Base-by-base conservation (phyloP, 2,329 filamentous ascomycete genomes). In the Xylariaceae sp. region DNA sequence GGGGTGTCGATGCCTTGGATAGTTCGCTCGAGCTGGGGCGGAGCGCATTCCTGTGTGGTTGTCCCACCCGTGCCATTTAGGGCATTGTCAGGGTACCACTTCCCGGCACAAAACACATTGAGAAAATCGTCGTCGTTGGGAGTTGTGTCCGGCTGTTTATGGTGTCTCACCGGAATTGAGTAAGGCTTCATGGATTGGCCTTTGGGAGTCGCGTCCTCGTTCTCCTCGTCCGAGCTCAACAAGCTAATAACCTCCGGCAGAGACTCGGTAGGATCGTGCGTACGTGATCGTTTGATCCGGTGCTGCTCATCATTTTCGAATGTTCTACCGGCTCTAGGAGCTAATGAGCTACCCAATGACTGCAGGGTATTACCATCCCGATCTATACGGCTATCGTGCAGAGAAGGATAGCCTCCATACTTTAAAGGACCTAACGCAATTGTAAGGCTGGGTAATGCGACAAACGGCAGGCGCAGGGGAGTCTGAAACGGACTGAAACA, bases 231-330 rank as follows among this genome's bases (percentile, higher is more conserved):
- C 2, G 41, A 46, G 28, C 26, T 39, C 11, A 44, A 9, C 19
- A 49, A 15, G 29, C 38, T 47, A 31, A 47, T 39, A 7, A 38
- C 27, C 28, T 49, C n/a, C n/a, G n/a, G n/a, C n/a, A n/a, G n/a
- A n/a, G n/a, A n/a, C n/a, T n/a, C n/a, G n/a, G n/a, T n/a, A n/a
- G n/a, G n/a, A n/a, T n/a, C n/a, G n/a, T n/a, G n/a, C n/a, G n/a
- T n/a, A n/a, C n/a, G n/a, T n/a, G n/a, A n/a, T n/a, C n/a, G n/a
- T n/a, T n/a, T n/a, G n/a, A n/a, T n/a, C n/a, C n/a, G n/a, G n/a
- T n/a, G n/a, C n/a, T n/a, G n/a, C n/a, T n/a, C n/a, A n/a, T n/a
- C n/a, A n/a, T n/a, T n/a, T n/a, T n/a, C n/a, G n/a, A n/a, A n/a
- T n/a, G n/a, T n/a, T n/a, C n/a, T n/a, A n/a, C n/a, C n/a, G n/a